Evolutionary conservation across 2,329 filamentous ascomycete species (phyloP), one percentile per base, ranked within the genome.

Genomic region (Penicillium sp.): DNA sequence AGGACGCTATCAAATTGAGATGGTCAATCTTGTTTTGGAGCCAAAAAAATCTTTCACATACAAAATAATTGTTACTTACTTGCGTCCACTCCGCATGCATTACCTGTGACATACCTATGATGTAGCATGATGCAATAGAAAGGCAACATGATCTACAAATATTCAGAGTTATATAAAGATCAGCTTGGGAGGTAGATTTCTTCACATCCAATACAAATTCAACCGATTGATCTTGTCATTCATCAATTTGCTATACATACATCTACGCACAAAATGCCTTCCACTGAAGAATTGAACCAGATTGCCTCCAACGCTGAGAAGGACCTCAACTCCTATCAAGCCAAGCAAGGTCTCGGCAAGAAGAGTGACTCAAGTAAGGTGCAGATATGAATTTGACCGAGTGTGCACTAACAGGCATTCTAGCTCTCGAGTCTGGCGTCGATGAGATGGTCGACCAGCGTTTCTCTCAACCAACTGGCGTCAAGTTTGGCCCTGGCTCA

Each of bases 391-490:
- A 34, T 10, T 16, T 23, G 32, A 9, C 7, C 4, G 2, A 5
- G 29, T 19, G 23, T 41, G 11, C 38, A 11, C 55, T 60, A 27
- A 58, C 13, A 49, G 11, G 14, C 13, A 9, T 6, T 10, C 23
- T 19, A 76, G 73, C 70, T 23, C 43, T 64, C 19, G 75, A 78
- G 57, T 76, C 75, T 19, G 74, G 74, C 27, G 68, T 78, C 55
- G 68, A 78, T 54, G 70, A 70, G 60, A 66, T 67, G 52, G 74
- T 67, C 27, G 64, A 73, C 27, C 64, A 67, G 47, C 70, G 71
- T 50, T 77, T 78, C 63, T 62, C 65, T 11, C 65, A 72, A 10
- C 43, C 56, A 14, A 61, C 66, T 4, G 62, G 65, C 13, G 68
- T 76, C n/a, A 67, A 70, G 42, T 75, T 74, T 32, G 75, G 74